These are phyloP conservation scores for Onygena corvina DNA, from an alignment of 2,329 filamentous ascomycete species.

Conservation along the genomic window DNA sequence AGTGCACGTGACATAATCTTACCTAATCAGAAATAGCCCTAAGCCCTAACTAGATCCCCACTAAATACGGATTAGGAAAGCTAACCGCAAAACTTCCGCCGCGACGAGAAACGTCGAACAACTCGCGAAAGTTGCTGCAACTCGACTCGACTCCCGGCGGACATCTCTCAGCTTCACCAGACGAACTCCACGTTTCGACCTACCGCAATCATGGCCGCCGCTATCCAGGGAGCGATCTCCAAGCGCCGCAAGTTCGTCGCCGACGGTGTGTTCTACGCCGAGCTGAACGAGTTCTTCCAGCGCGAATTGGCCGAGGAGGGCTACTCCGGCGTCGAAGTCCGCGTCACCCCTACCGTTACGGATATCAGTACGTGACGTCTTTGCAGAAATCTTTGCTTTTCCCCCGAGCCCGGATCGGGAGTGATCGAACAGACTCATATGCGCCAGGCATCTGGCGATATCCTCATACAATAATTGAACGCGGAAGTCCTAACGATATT, in stretches of 20 bases:
- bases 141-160: constrained; percentile 4
- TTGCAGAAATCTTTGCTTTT: not conserved
- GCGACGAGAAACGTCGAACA: not conserved
- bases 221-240: constrained; percentile 41
- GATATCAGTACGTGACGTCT: constrained; percentile 64
- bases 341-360: constrained; percentile 98
- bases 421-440: not conserved
- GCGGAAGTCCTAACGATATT: constrained; percentile 2
- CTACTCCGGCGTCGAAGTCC: constrained; percentile 99
- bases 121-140: not conserved
- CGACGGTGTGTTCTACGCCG: constrained; percentile 99
- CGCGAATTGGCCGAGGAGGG: constrained; percentile 99
- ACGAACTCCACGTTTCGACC: constrained; percentile 18
- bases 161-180: constrained; percentile 18
- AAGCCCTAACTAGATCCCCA: constrained; percentile 34
- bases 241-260: constrained; percentile 64
- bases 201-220: constrained; percentile 36
- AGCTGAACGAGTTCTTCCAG: constrained; percentile 99
- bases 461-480: not conserved
- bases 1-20: constrained; percentile 15
- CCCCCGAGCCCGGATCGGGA: not conserved
- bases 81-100: constrained; percentile 11
- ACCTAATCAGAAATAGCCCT: constrained; percentile 28
- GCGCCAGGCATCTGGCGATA: not conserved
- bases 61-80: constrained; percentile 22